Evolutionary conservation across 148 eudicot species (phyloP), one percentile per base, ranked within the genome.

Genomic region (Hydrangea macrophylla): DNA sequence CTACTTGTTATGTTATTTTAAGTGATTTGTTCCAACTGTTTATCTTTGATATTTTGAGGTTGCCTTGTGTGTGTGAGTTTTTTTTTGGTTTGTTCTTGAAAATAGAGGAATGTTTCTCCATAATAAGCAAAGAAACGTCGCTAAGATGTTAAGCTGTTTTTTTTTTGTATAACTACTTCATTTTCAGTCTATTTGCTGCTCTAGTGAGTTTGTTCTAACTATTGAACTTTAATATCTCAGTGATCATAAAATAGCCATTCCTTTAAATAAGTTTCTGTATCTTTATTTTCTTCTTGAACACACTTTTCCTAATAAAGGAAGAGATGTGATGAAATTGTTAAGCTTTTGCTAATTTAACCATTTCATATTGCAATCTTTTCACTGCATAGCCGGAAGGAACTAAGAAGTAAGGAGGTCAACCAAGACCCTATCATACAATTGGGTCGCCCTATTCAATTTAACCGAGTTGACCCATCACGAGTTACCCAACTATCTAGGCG

Each of bases 401-500:
- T 88, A 68, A 86, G 86, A 75, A 80, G 78, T 60, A 80, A 82
- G 69, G 70, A 75, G 58, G 62, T 42, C 42, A 67, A 58, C 58
- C 74, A 67, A 69, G 80, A 58, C 50, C 45, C 30, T 65, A 7
- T 71, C 61, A 69, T 76, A 71, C 81, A 64, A 63, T 58, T 58
- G 39, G 70, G 71, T 55, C 61, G n/a, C 63, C 66, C 79, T 7
- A 33, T 64, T 65, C 80, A 44, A 7, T 77, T 70, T 33, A 68
- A 62, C 73, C 80, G 83, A 64, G 28, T 88, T 60, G 78, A 92
- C 76, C 96, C 96, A 18, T 83, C 92, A 68, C 82, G 68, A 69
- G 92, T 88, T 71, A 70, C 78, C 60, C 87, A 86, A 62, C 78
- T 90, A 39, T 88, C 96, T 48, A 84, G 94, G 96, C 84, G 67